A percentile compares a stretch with the other conserved stretches of the same genome.
Evolutionary conservation across 257 asterid genomes (phyloP).

Genomic region (Ballota nigra): DNA sequence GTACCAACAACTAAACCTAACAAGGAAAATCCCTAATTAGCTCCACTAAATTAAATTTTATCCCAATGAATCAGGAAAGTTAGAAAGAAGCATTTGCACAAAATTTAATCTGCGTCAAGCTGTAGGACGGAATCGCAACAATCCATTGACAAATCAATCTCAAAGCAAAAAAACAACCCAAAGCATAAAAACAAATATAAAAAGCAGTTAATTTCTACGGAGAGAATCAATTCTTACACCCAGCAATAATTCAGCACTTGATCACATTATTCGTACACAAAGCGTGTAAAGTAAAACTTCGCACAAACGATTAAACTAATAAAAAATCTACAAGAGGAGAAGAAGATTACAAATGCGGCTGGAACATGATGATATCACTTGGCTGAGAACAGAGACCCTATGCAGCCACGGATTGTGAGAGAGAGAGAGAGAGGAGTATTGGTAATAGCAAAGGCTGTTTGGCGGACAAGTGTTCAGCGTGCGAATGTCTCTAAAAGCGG

Average conservation of each 20-base stretch:
- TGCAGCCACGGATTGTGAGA: constrained; percentile 27
- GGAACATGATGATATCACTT: constrained; percentile 14
- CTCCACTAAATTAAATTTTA: neutral
- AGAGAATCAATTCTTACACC: constrained; percentile 18
- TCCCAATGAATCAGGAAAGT: neutral
- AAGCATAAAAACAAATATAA: neutral
- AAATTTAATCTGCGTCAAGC: constrained; percentile 12
- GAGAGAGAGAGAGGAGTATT: neutral
- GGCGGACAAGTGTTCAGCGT: constrained; percentile 26
- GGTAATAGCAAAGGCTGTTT: constrained; percentile 27
- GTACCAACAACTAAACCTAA: constrained; percentile 15
- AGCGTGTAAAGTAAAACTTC: constrained; percentile 7
- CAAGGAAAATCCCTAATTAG: constrained; percentile 8
- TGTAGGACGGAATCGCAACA: constrained; percentile 9
- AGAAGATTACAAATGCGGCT: constrained; percentile 21
- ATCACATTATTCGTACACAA: constrained; percentile 18
- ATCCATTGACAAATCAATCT: constrained; percentile 1
- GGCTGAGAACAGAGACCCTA: constrained; percentile 21
- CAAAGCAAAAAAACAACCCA: neutral
- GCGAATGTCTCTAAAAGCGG: constrained; percentile 18
- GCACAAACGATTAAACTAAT: neutral
- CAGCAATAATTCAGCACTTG: constrained; percentile 22
- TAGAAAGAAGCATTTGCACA: neutral
- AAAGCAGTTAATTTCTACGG: neutral
- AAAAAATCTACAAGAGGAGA: constrained; percentile 2